Evolutionary conservation across 768 basidiomycete genomes (phyloP).

Genomic region (Amanita inopinata): DNA sequence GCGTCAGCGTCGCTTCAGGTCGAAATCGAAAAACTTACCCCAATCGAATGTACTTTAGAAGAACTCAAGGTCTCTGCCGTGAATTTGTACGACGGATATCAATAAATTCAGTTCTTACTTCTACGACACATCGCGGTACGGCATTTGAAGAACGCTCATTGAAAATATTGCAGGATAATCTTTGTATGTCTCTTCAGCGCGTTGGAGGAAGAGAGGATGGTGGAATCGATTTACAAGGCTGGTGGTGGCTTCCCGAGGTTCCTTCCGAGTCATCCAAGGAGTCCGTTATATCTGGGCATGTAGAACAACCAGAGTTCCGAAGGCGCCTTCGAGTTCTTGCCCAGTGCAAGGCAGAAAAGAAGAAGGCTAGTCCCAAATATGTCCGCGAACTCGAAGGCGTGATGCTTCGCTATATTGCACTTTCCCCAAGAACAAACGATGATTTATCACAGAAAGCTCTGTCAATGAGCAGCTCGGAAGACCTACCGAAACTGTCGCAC

Average conservation of each 20-base stretch:
- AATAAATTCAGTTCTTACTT: constrained; percentile 16
- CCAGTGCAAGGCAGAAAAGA: constrained; percentile 89
- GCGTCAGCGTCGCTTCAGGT: too few relatives aligned
- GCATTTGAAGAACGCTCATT: constrained; percentile 70
- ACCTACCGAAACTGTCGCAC: constrained; percentile 10
- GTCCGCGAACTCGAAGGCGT: constrained; percentile 93
- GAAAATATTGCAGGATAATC: constrained; percentile 42
- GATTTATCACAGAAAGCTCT: background rate
- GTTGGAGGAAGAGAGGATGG: constrained; percentile 88
- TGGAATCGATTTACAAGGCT: constrained; percentile 80
- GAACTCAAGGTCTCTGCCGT: background rate
- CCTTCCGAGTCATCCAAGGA: background rate
- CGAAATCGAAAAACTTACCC: too few relatives aligned
- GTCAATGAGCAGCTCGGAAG: background rate
- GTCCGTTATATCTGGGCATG: background rate
- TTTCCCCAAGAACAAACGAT: constrained; percentile 8
- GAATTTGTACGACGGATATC: background rate
- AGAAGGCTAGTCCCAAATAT: constrained; percentile 67
- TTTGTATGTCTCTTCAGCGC: constrained; percentile 73
- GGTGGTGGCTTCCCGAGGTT: constrained; percentile 77
- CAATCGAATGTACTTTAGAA: constrained; percentile 2
- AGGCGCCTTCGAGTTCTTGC: constrained; percentile 66
- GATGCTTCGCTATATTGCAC: constrained; percentile 36
- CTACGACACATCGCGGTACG: constrained; percentile 57
- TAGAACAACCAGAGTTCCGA: constrained; percentile 15